Base-by-base conservation (phyloP, 2,329 filamentous ascomycete genomes). In the Clarireedia homoeocarpa region DNA sequence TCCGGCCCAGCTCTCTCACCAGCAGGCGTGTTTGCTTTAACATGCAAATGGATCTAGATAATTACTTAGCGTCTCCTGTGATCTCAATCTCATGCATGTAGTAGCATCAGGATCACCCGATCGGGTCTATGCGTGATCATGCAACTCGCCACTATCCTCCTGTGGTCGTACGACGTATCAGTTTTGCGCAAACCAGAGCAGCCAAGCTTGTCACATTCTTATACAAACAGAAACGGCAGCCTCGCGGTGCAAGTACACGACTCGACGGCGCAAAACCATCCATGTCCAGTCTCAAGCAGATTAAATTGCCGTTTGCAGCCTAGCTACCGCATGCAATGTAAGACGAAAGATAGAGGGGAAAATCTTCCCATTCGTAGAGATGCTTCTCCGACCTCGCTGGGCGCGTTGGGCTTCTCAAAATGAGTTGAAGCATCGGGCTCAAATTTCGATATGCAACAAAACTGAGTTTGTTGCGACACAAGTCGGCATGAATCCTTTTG, bases 381-480 rank as follows among this genome's bases (percentile, higher is more conserved):
- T 24, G 15, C 24, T 23, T 50, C 38, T 23, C 38, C 53, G 38
- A 26, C 36, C 39, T 38, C 36, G 53, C 26, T 34, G 49, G 38
- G 15, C n/a, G 4, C 36, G 53, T 55, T 55, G 53, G 53, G 53
- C 53, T 26, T 44, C 39, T 24, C 26, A 36, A 27, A 34, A 26
- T 14, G 20, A 17, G 23, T 46, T 46, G 47, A 49, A 45, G 17
- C 10, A 53, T 57, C 44, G 26, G 55, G 55, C 55, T 30, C 44
- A 53, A 57, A 57, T 57, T 17, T 34, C 30, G 55, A 57, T 48
- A 48, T 57, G 55, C 55, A 57, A 57, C 55, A 57, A 57, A 57
- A 48, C 44, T 48, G 39, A 17, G 36, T 45, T 48, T 23, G 9
- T 14, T 2, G 51, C 17, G 27, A 17, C 14, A n/a, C 47, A 14